phyloP scores from a whole-genome alignment of 2,329 filamentous ascomycete species.

The Colletotrichum trifolii region DNA sequence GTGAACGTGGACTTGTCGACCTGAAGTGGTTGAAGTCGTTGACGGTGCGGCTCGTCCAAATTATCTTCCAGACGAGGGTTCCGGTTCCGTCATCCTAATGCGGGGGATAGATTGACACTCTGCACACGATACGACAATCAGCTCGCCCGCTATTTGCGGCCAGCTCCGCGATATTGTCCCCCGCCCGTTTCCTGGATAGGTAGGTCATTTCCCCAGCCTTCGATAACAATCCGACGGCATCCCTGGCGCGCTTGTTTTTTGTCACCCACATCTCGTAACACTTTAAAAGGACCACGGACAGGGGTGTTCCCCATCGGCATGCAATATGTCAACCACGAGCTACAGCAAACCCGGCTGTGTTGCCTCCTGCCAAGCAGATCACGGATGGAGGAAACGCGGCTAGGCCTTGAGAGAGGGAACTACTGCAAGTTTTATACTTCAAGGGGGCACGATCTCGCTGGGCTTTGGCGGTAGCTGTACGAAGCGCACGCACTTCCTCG shows the following conservation, averaged over 20 bases:
- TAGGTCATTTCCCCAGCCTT: constrained; percentile 5
- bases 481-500: constrained; percentile 31
- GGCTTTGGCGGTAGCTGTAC: constrained; percentile 8
- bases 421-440: constrained; percentile 31
- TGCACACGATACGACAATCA: constrained; percentile 15
- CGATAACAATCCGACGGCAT: constrained; percentile 20
- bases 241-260: constrained; percentile 2
- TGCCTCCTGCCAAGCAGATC: constrained; percentile 14
- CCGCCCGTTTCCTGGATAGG: constrained; percentile 22
- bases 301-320: constrained; percentile 6
- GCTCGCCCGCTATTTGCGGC: constrained; percentile 17
- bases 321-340: constrained; percentile 3
- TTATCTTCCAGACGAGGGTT: neutral
- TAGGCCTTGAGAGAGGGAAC: constrained; percentile 24
- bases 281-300: constrained; percentile 14
- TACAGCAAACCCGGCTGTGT: constrained; percentile 4
- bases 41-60: no score
- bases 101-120: constrained; percentile 26
- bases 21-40: no score
- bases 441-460: constrained; percentile 36
- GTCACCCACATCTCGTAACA: constrained; percentile 33
- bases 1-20: neutral
- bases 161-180: constrained; percentile 26
- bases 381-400: constrained; percentile 23
- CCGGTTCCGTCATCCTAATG: constrained; percentile 10